These are phyloP conservation scores for Sistotremastrum niveocremeum DNA, from an alignment of 768 basidiomycete genomes.

Conservation along the genomic window DNA sequence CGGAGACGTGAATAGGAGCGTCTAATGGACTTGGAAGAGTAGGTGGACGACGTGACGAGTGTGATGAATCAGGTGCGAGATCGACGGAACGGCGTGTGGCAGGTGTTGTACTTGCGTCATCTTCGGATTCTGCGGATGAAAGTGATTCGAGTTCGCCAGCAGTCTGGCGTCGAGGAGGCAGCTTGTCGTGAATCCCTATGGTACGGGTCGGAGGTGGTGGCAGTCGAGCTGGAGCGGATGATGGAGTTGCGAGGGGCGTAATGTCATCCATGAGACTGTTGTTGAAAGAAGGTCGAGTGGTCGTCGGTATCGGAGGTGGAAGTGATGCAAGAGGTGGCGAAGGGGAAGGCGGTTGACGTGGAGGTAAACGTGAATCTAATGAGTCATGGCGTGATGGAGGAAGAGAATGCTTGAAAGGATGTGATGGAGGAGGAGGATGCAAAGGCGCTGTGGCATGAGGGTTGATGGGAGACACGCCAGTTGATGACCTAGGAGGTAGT, in stretches of 20 bases:
- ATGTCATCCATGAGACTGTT: background rate
- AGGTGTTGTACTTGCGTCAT: slow-evolving; percentile 38
- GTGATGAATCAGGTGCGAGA: slow-evolving; percentile 53
- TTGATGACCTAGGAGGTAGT: background rate
- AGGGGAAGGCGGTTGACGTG: background rate
- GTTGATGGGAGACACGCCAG: background rate
- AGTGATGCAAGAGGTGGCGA: no score
- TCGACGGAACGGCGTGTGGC: slow-evolving; percentile 24
- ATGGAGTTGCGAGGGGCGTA: background rate
- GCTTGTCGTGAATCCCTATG: slow-evolving; percentile 54
- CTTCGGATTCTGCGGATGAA: slow-evolving; percentile 35
- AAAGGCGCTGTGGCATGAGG: background rate
- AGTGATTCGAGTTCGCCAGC: slow-evolving; percentile 28
- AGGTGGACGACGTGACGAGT: slow-evolving; percentile 45
- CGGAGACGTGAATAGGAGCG: slow-evolving; percentile 37
- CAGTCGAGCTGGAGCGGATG: slow-evolving; percentile 23
- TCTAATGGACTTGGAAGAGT: slow-evolving; percentile 23
- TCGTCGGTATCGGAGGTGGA: background rate
- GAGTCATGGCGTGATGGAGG: slow-evolving; percentile 15
- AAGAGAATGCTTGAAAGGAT: background rate
- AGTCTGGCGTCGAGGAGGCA: slow-evolving; percentile 46
- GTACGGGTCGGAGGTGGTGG: slow-evolving; percentile 67
- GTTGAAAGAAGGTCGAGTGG: background rate
- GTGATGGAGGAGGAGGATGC: slow-evolving; percentile 13
- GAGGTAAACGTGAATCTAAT: slow-evolving; percentile 8